Conservation (phyloP, 257 asterid species). For the Petunia secreta region DNA sequence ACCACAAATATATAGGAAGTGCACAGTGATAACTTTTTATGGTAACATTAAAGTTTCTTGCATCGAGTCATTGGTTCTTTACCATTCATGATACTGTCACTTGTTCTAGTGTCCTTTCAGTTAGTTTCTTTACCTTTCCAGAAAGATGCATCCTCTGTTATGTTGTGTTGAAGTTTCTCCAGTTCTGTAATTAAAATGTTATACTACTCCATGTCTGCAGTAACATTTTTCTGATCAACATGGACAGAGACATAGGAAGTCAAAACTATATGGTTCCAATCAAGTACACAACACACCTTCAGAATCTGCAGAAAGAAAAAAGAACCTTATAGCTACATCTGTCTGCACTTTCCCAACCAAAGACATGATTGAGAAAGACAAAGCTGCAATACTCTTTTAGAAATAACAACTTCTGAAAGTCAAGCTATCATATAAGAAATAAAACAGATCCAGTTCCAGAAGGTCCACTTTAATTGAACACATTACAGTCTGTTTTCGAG, state of each 20-base stretch:
- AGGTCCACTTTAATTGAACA: conserved; percentile 11
- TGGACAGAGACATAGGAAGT: too few relatives aligned
- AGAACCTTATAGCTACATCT: neutral
- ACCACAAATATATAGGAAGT: neutral
- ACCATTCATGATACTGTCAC: neutral
- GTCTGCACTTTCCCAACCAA: neutral
- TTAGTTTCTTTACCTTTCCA: neutral
- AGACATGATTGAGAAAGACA: neutral
- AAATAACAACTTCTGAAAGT: neutral
- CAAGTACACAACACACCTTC: neutral
- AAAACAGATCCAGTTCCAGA: neutral
- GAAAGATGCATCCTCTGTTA: neutral
- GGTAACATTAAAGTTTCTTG: neutral
- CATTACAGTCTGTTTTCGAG: conserved; percentile 14
- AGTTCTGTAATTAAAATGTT: neutral
- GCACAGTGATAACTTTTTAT: neutral
- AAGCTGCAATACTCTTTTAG: too few relatives aligned
- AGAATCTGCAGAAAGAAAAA: neutral
- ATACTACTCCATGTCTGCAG: neutral
- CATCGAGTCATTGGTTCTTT: neutral
- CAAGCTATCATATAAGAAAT: neutral
- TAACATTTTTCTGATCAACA: neutral
- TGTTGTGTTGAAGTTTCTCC: neutral
- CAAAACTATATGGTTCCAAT: neutral
- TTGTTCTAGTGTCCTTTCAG: neutral